Evolutionary conservation across 176 grass and related monocot species (phyloP), one percentile per base, ranked within the genome.

Genomic region (Melocanna baccifera): DNA sequence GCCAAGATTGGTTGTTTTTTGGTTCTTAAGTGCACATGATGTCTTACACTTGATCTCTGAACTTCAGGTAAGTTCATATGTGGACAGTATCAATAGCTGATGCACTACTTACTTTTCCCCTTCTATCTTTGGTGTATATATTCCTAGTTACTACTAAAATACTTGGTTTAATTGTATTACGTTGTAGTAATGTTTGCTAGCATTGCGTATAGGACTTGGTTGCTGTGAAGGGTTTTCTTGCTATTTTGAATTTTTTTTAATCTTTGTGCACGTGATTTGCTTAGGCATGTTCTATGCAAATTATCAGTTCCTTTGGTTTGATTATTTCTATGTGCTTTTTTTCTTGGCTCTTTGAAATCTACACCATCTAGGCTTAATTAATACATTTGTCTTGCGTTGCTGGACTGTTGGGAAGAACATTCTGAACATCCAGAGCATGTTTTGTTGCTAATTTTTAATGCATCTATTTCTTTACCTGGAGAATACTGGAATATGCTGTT

Each of bases 31-130:
- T 88, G 86, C 82, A 88, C 71, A 88, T 88, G 89, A 91, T 89
- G 67, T 88, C 82, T 88, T 84, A 89, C 81, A 75, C 85, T 92
- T 90, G 77, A 91, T 91, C 92, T 89, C 92, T 88, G 83, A 91
- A 86, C 87, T 78, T 91, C 79, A 89, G 92, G 86, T 89, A 91
- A 94, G 92, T 87, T 86, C 56, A 45, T 79, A 66, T 91, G 86
- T 87, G 81, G 92, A 92, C 82, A 79, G 61, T 32, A 86, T 82
- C 52, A 14, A 84, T 79, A 30, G 6, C 90, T 91, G 94, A 94
- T 91, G 88, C 90, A 89, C 89, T 76, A 16, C 22, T 40, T 85
- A 36, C 22, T 62, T 40, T 85, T 62, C 34, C 23, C 79, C 34
- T 36, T 39, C 18, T 19, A 1, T 76, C 30, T 81, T 64, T 40